Conservation (phyloP, 2,329 filamentous ascomycete species). For the Fusarium poae region DNA sequence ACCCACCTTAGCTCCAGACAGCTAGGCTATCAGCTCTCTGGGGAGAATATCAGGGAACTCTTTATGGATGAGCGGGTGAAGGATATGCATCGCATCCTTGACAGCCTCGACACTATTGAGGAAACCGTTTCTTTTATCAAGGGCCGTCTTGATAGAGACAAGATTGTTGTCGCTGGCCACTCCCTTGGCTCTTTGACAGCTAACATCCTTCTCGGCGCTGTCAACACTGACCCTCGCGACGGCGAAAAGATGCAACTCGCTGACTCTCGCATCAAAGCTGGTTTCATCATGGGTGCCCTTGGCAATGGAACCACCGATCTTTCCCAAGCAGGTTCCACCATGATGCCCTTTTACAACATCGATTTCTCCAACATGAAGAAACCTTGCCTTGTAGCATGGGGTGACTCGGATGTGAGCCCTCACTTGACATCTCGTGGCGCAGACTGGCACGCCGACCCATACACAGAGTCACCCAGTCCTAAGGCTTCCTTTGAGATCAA, state of each 20-base stretch:
- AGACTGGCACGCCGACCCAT: conserved; percentile 47
- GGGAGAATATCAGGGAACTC: conserved; percentile 31
- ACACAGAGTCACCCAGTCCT: conserved; percentile 28
- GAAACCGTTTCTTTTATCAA: conserved; percentile 40
- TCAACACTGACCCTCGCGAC: conserved; percentile 43
- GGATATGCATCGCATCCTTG: conserved; percentile 45
- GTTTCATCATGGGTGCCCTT: conserved; percentile 43
- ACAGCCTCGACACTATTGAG: conserved; percentile 45
- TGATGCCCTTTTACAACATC: conserved; percentile 41
- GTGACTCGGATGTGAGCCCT: conserved; percentile 41
- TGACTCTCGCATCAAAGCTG: conserved; percentile 46
- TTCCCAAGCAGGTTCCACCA: conserved; percentile 15
- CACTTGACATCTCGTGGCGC: conserved; percentile 42
- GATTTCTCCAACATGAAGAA: conserved; percentile 43
- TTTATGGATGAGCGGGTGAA: conserved; percentile 42
- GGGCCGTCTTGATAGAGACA: conserved; percentile 42
- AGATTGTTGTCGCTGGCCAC: conserved; percentile 45
- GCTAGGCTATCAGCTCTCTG: conserved; percentile 10
- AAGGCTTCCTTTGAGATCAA: conserved; percentile 42
- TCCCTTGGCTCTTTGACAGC: conserved; percentile 45
- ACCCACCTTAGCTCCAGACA: conserved; percentile 46
- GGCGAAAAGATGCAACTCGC: conserved; percentile 22
- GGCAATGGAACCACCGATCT: conserved; percentile 36
- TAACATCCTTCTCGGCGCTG: conserved; percentile 36
- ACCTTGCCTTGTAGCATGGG: conserved; percentile 44